Evolutionary conservation across 164 flowering plant species (phyloP), one percentile per base, ranked within the genome.

Genomic region (Sedum album): DNA sequence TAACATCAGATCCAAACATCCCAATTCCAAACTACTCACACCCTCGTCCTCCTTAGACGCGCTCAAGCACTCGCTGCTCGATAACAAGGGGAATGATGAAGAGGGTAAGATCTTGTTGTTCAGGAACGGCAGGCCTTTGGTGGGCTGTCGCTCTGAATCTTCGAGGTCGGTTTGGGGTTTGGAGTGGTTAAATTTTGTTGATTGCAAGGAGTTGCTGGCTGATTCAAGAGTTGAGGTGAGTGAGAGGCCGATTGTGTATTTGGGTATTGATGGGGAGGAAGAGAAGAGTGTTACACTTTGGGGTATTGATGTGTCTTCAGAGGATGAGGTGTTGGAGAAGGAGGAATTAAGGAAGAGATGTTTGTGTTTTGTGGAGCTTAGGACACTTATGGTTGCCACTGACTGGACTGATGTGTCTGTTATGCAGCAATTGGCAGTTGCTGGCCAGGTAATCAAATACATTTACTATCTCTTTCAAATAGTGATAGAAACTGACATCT

Each of bases 331-430:
- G 39, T 66, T 79, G 76, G 84, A 70, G 66, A 28, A 44, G 71
- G 85, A 44, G 71, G 85, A 83, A 69, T 71, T 85, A 70, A 83
- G 80, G n/a, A 79, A 65, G 46, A 76, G 71, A 51, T 68, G 68
- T 62, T 75, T 83, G 10, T 78, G 82, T 49, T 93, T 90, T 73
- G 88, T 89, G 13, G 97, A 93, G 78, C 79, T 94, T 49, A 76
- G 94, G 77, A 91, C 96, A 31, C 73, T 94, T 44, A 94, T 91
- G 98, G 95, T 94, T 65, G 98, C 98, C 0, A 85, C 98, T 15
- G 95, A 91, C 83, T 94, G 97, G 97, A 78, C 82, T 18, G 81
- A 91, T 77, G 68, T 65, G 14, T 26, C n/a, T 1, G 83, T 86
- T 11, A 86, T 91, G 98, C 88, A 77, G 48, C 84, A 94, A 9